Evolutionary conservation across 257 asterid species (phyloP).

Genomic region (Anisodus acutangulus): DNA sequence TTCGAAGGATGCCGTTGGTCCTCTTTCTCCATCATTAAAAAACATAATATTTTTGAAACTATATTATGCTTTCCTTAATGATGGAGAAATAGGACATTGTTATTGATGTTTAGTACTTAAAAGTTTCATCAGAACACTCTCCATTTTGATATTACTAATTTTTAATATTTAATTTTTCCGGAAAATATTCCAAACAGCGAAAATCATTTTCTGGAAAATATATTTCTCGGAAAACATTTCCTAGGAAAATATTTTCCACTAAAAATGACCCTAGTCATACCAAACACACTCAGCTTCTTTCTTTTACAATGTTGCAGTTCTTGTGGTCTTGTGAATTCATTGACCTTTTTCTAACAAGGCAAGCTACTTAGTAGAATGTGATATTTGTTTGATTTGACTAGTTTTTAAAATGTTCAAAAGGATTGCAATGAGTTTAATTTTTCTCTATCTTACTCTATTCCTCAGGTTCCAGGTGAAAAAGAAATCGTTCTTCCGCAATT

Average conservation of each 20-base stretch:
- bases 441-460: constrained; percentile 32
- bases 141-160: not conserved
- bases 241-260: not conserved
- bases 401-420: constrained; percentile 31
- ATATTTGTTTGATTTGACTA: not conserved
- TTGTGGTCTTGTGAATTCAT: constrained; percentile 8
- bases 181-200: not conserved
- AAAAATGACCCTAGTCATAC: not conserved
- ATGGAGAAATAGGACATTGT: not conserved
- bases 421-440: not conserved
- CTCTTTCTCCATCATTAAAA: not conserved
- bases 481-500: constrained; percentile 98
- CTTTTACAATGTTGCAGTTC: not conserved
- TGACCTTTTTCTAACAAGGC: not conserved
- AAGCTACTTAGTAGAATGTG: not conserved
- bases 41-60: too few relatives aligned
- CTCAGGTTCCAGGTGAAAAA: constrained; percentile 98
- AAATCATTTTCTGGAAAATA: not conserved
- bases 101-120: not conserved
- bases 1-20: not conserved
- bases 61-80: too few relatives aligned
- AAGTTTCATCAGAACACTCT: constrained; percentile 8
- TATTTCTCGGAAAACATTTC: not conserved
- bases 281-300: not conserved
- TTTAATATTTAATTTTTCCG: not conserved